phyloP scores from a whole-genome alignment of 306 rosid species.

The Quercus mongolica region DNA sequence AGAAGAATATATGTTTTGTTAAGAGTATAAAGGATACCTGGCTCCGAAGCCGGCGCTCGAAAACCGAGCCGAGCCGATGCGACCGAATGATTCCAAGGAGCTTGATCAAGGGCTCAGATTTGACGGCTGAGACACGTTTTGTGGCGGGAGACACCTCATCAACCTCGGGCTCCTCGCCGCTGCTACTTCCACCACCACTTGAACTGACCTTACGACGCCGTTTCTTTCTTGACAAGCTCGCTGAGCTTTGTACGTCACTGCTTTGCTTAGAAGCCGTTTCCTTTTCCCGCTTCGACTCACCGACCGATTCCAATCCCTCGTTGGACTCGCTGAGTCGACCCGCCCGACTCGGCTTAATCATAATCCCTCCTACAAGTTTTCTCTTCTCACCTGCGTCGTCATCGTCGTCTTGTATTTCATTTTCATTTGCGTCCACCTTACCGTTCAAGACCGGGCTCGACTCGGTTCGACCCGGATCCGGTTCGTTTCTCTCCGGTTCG shows the following conservation, averaged over 20 bases:
- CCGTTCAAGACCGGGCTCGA: constrained; percentile 18
- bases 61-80: constrained; percentile 52
- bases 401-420: too few species aligned
- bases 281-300: constrained; percentile 28
- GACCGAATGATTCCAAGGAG: constrained; percentile 40
- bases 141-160: constrained; percentile 55
- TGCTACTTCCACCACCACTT: constrained; percentile 19
- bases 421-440: neutral
- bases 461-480: constrained; percentile 20
- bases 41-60: constrained; percentile 60
- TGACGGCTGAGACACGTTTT: constrained; percentile 25
- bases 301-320: constrained; percentile 25
- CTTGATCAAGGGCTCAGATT: constrained; percentile 47
- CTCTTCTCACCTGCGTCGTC: neutral
- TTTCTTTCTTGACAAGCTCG: constrained; percentile 36
- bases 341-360: neutral
- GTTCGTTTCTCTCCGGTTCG: constrained; percentile 13
- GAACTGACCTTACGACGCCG: constrained; percentile 25
- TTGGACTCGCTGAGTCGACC: constrained; percentile 22
- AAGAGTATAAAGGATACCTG: constrained; percentile 34
- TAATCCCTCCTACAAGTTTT: neutral
- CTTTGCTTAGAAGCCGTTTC: constrained; percentile 29
- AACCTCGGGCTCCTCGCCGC: constrained; percentile 47
- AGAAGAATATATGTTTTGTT: neutral
- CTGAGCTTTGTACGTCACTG: constrained; percentile 52